Evolutionary conservation across 1,284 basidiomycete genomes (phyloP).

Genomic region (Apiotrichum gracile): DNA sequence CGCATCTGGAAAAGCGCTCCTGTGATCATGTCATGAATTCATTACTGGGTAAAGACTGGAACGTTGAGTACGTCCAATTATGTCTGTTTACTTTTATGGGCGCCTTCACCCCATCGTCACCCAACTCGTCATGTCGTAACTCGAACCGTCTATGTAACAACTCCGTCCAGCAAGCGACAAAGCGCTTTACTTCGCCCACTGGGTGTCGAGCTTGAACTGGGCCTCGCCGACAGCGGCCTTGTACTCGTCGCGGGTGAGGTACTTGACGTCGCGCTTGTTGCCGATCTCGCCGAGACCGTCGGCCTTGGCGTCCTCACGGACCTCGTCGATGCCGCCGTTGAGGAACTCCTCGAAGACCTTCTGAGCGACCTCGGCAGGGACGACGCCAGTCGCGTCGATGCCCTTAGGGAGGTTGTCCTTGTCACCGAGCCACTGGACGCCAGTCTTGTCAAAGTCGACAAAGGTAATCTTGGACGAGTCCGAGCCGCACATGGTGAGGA

Average conservation of each 20-base stretch:
- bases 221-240: neutral
- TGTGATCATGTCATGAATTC: too few relatives aligned
- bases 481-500: neutral
- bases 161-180: too few relatives aligned
- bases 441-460: constrained; percentile 3
- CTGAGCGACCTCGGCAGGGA: neutral
- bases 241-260: constrained; percentile 3
- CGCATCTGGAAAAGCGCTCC: too few relatives aligned
- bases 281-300: constrained; percentile 1
- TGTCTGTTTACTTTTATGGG: too few relatives aligned
- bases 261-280: neutral
- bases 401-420: neutral
- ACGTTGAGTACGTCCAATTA: too few relatives aligned
- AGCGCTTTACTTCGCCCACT: constrained; percentile 3
- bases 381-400: neutral
- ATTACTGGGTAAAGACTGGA: too few relatives aligned
- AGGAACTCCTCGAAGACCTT: constrained; percentile 1
- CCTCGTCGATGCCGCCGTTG: neutral
- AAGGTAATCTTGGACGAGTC: neutral
- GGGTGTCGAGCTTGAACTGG: constrained; percentile 7
- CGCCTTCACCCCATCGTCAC: too few relatives aligned
- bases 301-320: neutral
- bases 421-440: neutral
- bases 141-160: too few relatives aligned
- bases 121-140: too few relatives aligned